Conservation (phyloP, 306 rosid species). For the Medicago lupulina region DNA sequence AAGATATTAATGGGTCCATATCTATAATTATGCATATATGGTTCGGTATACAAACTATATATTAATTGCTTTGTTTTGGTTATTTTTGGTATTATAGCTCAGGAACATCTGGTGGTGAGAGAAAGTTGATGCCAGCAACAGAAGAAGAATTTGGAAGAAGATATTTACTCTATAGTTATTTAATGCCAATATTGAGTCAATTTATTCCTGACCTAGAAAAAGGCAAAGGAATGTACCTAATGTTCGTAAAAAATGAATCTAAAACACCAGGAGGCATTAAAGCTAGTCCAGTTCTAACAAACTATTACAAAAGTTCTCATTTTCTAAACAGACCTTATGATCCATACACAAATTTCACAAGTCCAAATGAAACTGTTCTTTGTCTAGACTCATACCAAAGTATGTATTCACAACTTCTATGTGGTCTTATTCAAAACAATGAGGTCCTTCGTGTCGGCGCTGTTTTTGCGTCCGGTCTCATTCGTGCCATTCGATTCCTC, state of each 20-base stretch:
- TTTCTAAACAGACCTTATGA: constrained; percentile 69
- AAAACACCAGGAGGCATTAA: constrained; percentile 74
- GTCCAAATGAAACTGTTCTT: constrained; percentile 81
- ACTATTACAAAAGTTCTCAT: constrained; percentile 78
- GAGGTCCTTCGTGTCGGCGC: constrained; percentile 80
- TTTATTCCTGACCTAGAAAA: constrained; percentile 63
- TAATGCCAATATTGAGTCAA: constrained; percentile 89
- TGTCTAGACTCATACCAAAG: constrained; percentile 89
- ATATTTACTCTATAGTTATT: constrained; percentile 58
- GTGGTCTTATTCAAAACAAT: constrained; percentile 74
- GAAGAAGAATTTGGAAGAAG: constrained; percentile 76
- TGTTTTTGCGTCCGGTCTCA: constrained; percentile 85
- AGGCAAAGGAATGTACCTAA: constrained; percentile 96
- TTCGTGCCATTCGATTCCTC: constrained; percentile 74
- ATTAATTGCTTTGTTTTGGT: constrained; percentile 15
- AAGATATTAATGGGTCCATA: background rate
- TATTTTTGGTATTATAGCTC: constrained; percentile 56
- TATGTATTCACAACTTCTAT: constrained; percentile 88
- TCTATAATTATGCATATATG: background rate
- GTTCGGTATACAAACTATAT: background rate
- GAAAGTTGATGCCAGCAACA: constrained; percentile 88
- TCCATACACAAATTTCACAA: constrained; percentile 85
- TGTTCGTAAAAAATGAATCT: constrained; percentile 80
- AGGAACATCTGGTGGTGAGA: constrained; percentile 95
- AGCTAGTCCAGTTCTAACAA: constrained; percentile 86